Conservation (phyloP, 1,284 basidiomycete genomes). For the Apiotrichum veenhuisii region DNA sequence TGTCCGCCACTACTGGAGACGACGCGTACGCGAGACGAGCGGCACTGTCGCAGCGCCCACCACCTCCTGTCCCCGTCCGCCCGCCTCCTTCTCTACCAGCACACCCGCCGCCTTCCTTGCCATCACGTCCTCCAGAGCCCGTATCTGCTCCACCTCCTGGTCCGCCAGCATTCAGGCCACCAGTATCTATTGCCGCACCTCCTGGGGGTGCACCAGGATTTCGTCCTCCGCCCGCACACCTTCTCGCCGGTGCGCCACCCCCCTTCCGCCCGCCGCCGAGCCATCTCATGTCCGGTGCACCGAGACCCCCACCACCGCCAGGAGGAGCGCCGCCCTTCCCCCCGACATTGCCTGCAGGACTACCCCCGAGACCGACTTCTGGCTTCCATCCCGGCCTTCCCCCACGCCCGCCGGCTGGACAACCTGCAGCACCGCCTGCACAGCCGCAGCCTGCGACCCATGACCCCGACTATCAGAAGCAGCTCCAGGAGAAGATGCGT, state of each 20-base stretch:
- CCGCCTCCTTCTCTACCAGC: background rate
- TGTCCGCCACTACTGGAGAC: constrained; percentile 24
- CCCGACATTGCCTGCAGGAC: background rate
- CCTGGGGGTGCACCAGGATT: constrained; percentile 5
- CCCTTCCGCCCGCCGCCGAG: constrained; percentile 14
- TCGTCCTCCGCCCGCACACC: constrained; percentile 14
- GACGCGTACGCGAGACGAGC: constrained; percentile 43
- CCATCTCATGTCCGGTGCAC: constrained; percentile 3
- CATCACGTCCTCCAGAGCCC: background rate
- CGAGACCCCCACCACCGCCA: background rate
- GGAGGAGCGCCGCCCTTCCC: constrained; percentile 1
- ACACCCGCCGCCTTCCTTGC: background rate
- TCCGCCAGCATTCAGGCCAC: constrained; percentile 8
- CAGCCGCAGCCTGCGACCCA: too few species aligned
- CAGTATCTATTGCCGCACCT: constrained; percentile 1
- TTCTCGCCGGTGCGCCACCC: constrained; percentile 4
- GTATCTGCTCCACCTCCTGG: background rate
- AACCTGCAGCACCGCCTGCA: background rate
- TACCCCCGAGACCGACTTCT: background rate
- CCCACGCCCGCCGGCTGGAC: background rate
- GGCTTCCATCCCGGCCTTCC: background rate
- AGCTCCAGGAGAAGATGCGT: constrained; percentile 58
- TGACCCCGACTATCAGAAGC: constrained; percentile 6
- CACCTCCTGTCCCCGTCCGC: constrained; percentile 3
- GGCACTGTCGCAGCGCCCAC: constrained; percentile 5